Percentiles rank a stretch among this genome's conserved stretches.
Evolutionary conservation across 225 moss, liverwort and hornwort species (phyloP).

Genomic region (Takakia lepidozioides): DNA sequence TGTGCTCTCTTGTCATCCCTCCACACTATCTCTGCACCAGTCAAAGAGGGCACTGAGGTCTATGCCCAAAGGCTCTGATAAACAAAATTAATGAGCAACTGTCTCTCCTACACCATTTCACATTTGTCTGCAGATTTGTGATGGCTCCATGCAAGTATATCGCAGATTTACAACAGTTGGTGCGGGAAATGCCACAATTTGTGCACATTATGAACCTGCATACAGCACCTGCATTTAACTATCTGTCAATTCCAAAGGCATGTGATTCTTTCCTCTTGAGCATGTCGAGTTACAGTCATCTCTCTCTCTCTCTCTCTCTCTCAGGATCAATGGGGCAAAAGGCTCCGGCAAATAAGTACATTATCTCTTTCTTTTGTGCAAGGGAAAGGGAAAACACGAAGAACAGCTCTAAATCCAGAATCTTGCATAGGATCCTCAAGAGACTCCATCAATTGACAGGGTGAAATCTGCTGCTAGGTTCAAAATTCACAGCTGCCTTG

Average conservation of each 20-base stretch:
- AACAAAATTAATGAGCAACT: too few relatives aligned
- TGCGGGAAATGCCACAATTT: conserved; percentile 37
- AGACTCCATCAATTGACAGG: neutral
- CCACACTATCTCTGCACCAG: too few relatives aligned
- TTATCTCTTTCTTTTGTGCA: neutral
- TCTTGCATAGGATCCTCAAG: too few relatives aligned
- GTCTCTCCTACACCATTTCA: too few relatives aligned
- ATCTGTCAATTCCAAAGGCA: conserved; percentile 46
- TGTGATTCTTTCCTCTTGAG: neutral
- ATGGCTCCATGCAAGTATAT: conserved; percentile 47
- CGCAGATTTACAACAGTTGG: conserved; percentile 23
- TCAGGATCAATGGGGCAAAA: neutral
- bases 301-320: neutral
- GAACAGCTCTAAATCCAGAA: too few relatives aligned
- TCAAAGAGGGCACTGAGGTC: too few relatives aligned
- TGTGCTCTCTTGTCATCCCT: too few relatives aligned
- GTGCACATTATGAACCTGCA: conserved; percentile 38
- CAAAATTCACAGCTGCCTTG: too few relatives aligned
- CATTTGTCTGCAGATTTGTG: conserved; percentile 22
- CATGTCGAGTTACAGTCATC: neutral
- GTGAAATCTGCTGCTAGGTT: neutral
- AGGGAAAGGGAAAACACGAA: too few relatives aligned
- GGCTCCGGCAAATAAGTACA: neutral
- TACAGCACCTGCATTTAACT: conserved; percentile 20
- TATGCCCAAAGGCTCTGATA: too few relatives aligned